phyloP scores from a whole-genome alignment of 192 early-diverging fungal genomes.

The Backusella morwellensis region DNA sequence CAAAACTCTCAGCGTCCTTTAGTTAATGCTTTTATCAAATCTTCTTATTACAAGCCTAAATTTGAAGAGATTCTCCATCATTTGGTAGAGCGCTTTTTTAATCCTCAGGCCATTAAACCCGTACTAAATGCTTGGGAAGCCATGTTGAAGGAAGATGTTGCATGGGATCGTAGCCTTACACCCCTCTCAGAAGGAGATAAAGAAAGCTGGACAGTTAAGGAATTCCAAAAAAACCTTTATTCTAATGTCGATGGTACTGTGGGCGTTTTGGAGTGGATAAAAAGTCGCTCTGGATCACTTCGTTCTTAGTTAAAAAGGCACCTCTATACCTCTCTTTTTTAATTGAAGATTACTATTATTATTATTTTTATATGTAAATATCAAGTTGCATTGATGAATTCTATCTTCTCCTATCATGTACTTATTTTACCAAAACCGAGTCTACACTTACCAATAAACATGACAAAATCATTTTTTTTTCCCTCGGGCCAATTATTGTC shows the following conservation, averaged over 20 bases:
- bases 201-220: conserved; percentile 5
- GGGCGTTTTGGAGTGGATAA: conserved; percentile 20
- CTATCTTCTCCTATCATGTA: no score
- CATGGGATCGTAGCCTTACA: conserved; percentile 33
- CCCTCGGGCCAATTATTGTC: neutral
- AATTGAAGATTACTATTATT: no score
- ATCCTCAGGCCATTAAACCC: conserved; percentile 33
- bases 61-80: conserved; percentile 40
- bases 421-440: neutral
- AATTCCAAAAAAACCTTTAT: conserved; percentile 20
- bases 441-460: no score
- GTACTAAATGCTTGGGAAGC: conserved; percentile 29
- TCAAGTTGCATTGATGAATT: no score
- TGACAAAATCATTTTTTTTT: no score
- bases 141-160: conserved; percentile 40
- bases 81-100: conserved; percentile 37
- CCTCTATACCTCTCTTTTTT: no score
- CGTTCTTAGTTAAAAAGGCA: neutral
- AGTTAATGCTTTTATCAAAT: conserved; percentile 24
- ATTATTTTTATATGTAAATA: neutral
- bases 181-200: conserved; percentile 18
- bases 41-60: conserved; percentile 30
- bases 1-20: conserved; percentile 29
- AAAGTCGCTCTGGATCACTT: conserved; percentile 10
- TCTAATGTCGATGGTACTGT: conserved; percentile 8